Base-by-base conservation (phyloP, 192 early-diverging fungal genomes). In the Coemansia sp. region DNA sequence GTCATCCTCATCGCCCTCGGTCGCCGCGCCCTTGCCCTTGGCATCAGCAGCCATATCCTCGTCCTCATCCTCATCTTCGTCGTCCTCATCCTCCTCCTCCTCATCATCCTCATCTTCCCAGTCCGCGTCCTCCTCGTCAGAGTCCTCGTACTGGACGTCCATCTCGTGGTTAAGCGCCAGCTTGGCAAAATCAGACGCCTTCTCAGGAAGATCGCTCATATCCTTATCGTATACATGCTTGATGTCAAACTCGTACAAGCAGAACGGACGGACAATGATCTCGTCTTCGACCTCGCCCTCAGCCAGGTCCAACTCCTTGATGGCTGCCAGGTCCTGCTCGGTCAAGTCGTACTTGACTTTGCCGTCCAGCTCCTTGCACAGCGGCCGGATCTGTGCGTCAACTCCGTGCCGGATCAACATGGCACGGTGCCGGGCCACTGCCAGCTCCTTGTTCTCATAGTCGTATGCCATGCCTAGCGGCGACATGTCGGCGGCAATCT, bases 131-230 rank as follows among this genome's bases (percentile, higher is more conserved):
- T 82, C 79, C 25, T 82, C 79, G 7, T 75, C 73, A 2, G 66
- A 67, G 35, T 82, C 67, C 54, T 82, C 79, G 54, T 76, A 76
- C 32, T 58, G 58, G 56, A 66, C 72, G 70, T 76, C 74, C 74
- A 82, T 76, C 70, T 82, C 79, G 57, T 82, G 74, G 52, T 82
- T 67, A 8, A 82, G 70, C 2, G 79, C 74, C 60, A 82, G 49
- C 67, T 76, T 72, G 53, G 74, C 74, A 73, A 82, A 82, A 15
- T 64, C 71, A 2, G 55, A 32, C 2, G 79, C 49, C 52, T 60
- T 52, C 62, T 82, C 79, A 5, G 79, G 79, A 38, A 82, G 75
- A 25, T 60, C 70, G 7, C 29, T 17, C n/a, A 82, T 51, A 12
- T 82, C 75, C 67, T 67, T 67, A 21, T 73, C 65, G 65, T 82